Evolutionary conservation across 306 rosid genomes (phyloP), one percentile per base, ranked within the genome.

Genomic region (Casuarina cunninghamiana): DNA sequence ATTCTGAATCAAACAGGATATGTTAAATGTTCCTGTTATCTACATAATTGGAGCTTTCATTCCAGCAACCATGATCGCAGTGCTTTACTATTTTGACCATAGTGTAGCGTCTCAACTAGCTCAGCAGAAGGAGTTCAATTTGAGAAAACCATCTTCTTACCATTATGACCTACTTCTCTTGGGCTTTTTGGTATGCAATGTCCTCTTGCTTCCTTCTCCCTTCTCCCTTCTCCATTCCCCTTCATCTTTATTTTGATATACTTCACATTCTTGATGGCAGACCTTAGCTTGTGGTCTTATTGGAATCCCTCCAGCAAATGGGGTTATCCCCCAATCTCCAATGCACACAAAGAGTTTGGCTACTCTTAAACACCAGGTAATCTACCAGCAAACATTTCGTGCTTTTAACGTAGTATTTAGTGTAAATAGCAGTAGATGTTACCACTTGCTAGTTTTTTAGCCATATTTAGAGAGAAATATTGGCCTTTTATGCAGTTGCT

Each of bases 301-400:
- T 49, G 99, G 99, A 84, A 84, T 96, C 62, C 99, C 99, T 73
- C 99, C 99, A 6, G 73, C 99, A 19, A 96, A 96, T 72, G 99
- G 99, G 69, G 99, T 96, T 79, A 93, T 96, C 83, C 99, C 99
- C 2, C 99, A 96, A 74, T 96, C 99, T 67, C 98, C 99, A 51
- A 96, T 96, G 99, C 99, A 96, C 81, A 96, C 99, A 5, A 96
- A 96, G 89, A 91, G 98, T 76, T 85, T 96, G 43, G 99, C 99
- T 43, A 96, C 99, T 83, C 99, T 96, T 72, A 96, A 96, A 80
- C 97, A 96, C 77, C 99, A 93, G 92, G 99, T 96, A 89, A 75
- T 73, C 58, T 74, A 76, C 38, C 32, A 26, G 48, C 54, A 6
- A 4, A 4, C 13, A 45, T 15, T 68, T 51, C 43, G 7, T 75